Percentiles rank a stretch among this genome's conserved stretches.
Evolutionary conservation across 2,329 filamentous ascomycete genomes (phyloP).

Genomic region (Xylariaceae sp.): DNA sequence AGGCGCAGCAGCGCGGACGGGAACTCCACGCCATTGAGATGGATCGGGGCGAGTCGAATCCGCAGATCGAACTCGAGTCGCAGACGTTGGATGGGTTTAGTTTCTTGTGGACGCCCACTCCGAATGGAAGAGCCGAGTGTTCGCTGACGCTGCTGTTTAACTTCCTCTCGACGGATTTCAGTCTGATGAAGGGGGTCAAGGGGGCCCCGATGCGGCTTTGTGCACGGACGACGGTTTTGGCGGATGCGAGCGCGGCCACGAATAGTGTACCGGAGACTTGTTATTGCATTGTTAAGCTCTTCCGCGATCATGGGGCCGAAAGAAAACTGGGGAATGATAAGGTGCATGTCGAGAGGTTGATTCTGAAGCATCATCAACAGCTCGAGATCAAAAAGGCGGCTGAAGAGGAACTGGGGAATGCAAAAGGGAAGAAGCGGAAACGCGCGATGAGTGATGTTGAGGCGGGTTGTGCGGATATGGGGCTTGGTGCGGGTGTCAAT

Average conservation of each 20-base stretch:
- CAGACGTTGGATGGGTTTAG: conserved; percentile 85
- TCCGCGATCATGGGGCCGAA: conserved; percentile 92
- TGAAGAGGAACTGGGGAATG: conserved; percentile 60
- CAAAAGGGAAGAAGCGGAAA: conserved; percentile 50
- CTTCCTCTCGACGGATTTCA: conserved; percentile 97
- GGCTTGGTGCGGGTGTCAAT: too few relatives aligned
- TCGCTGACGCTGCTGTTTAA: conserved; percentile 42
- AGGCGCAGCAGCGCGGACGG: conserved; percentile 88
- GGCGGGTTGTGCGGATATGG: too few relatives aligned
- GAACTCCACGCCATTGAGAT: conserved; percentile 91
- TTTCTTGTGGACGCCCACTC: conserved; percentile 76
- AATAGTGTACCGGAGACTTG: conserved; percentile 59
- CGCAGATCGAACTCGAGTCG: conserved; percentile 62
- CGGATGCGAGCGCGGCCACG: conserved; percentile 18
- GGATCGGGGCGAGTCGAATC: conserved; percentile 66
- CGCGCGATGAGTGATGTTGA: not conserved
- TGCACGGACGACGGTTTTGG: conserved; percentile 63
- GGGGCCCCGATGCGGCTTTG: conserved; percentile 92
- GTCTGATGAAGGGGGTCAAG: conserved; percentile 97
- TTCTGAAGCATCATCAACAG: conserved; percentile 93
- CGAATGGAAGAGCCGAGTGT: conserved; percentile 79
- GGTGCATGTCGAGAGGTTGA: conserved; percentile 90
- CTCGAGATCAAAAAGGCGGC: conserved; percentile 71
- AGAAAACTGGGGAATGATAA: conserved; percentile 92
- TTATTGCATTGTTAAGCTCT: conserved; percentile 95